Base-by-base conservation (phyloP, 2,329 filamentous ascomycete genomes). In the Neonectria magnoliae region DNA sequence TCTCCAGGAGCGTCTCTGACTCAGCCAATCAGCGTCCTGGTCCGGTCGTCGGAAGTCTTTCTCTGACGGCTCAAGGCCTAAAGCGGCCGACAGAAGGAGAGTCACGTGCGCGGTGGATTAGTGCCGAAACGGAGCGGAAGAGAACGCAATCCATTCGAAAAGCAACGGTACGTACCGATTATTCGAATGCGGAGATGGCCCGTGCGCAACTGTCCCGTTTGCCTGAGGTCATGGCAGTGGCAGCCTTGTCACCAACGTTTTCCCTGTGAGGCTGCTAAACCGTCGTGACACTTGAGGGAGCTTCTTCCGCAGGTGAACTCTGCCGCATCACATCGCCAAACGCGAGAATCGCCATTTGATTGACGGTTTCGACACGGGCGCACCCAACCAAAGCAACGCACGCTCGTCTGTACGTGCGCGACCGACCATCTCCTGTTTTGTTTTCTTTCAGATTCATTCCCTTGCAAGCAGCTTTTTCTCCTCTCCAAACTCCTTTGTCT, bases 181-280 rank as follows among this genome's bases (percentile, higher is more conserved):
- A 18, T 22, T 14, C 22, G 16, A 22, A 27, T 29, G 10, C 14
- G 22, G 14, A 14, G 10, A 22, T 64, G 71, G 70, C 33, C 71
- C 62, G 68, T 74, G 72, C 72, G 11, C 38, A 27, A 31, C 5
- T 51, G 48, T 33, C 42, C 47, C 44, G 68, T 57, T 62, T 42
- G 38, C 38, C 38, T 42, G 53, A 52, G 51, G 38, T 60, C 57
- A 41, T 20, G 8, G n/a, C 10, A 50, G 54, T 66, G 55, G 68
- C 69, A 73, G 72, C 72, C 72, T 74, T 64, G 64, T 67, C 60
- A 64, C 51, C 52, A 60, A 41, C 55, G 69, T 71, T 73, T 70
- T 67, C 62, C 64, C 64, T 61, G 68, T 70, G 65, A 74, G 72
- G 72, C 70, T 74, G 70, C 68, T 53, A 73, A 64, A 67, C 62